These are phyloP conservation scores for Noccaea caerulescens DNA, from an alignment of 345 rosid species.

Conservation along the genomic window DNA sequence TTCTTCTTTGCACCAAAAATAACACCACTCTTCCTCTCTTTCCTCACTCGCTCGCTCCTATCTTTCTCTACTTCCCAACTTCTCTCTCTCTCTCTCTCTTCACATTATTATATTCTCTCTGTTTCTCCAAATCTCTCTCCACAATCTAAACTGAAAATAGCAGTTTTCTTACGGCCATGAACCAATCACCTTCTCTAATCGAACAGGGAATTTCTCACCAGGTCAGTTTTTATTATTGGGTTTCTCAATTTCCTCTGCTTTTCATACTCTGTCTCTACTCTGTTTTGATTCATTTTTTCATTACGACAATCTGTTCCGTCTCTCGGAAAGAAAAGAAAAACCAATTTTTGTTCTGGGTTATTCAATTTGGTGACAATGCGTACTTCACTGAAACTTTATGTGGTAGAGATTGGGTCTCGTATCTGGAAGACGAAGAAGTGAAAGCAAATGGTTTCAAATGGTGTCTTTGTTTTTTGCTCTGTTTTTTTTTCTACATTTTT, in stretches of 20 bases:
- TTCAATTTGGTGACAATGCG: conserved; percentile 22
- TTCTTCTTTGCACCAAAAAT: conserved; percentile 44
- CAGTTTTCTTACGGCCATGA: conserved; percentile 47
- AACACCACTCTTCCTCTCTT: conserved; percentile 43
- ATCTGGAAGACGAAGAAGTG: conserved; percentile 30
- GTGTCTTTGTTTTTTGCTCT: background rate
- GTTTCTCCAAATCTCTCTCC: conserved; percentile 29
- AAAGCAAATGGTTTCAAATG: conserved; percentile 14
- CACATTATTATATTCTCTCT: conserved; percentile 46
- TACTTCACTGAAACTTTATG: conserved; percentile 19
- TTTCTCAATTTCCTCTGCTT: conserved; percentile 12
- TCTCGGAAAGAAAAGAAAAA: background rate
- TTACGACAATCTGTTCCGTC: conserved; percentile 8
- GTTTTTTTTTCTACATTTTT: conserved; percentile 22
- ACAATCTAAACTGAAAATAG: conserved; percentile 26
- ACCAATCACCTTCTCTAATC: conserved; percentile 47
- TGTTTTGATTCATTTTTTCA: background rate
- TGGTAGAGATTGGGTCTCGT: conserved; percentile 29
- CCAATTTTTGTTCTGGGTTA: conserved; percentile 30
- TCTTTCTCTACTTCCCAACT: conserved; percentile 48
- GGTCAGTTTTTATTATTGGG: conserved; percentile 45
- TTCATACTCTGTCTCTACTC: conserved; percentile 7
- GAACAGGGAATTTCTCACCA: conserved; percentile 60
- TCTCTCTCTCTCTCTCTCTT: conserved; percentile 43
- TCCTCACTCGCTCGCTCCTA: conserved; percentile 41